Percentiles rank a stretch among this genome's conserved stretches.
phyloP scores from a whole-genome alignment of 2,329 filamentous ascomycete species.

The Lasiodiplodia sp. region DNA sequence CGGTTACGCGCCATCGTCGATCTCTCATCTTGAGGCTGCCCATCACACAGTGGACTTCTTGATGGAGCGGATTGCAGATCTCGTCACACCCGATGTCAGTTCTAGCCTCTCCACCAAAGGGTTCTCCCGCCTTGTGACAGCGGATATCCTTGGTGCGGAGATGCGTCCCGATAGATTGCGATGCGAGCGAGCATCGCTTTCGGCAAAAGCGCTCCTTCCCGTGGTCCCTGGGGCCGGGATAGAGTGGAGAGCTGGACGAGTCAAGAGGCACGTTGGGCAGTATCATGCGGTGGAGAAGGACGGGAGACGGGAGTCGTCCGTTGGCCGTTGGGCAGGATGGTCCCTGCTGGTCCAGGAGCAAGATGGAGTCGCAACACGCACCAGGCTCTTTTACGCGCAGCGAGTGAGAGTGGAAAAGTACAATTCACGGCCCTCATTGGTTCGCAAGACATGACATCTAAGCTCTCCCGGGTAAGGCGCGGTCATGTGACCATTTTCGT shows the following conservation, averaged over 20 bases:
- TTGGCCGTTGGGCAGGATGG: slow-evolving; percentile 29
- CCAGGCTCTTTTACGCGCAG: slow-evolving; percentile 16
- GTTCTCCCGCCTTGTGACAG: slow-evolving; percentile 2
- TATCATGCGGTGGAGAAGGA: slow-evolving; percentile 27
- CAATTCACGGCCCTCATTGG: background rate
- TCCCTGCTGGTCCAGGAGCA: slow-evolving; percentile 21
- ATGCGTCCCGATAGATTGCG: slow-evolving; percentile 1
- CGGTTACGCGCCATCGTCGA: slow-evolving; percentile 15
- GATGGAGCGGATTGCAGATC: slow-evolving; percentile 22
- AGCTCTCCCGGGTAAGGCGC: background rate
- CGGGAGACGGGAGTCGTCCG: slow-evolving; percentile 26
- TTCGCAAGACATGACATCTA: background rate
- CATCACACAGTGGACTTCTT: slow-evolving; percentile 14
- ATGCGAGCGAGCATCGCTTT: slow-evolving; percentile 12
- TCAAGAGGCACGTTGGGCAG: slow-evolving; percentile 13
- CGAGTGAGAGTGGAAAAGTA: slow-evolving; percentile 18
- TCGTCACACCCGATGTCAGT: slow-evolving; percentile 11
- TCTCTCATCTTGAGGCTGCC: slow-evolving; percentile 13
- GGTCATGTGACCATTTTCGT: background rate
- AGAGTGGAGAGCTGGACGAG: slow-evolving; percentile 8
- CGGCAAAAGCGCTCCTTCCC: slow-evolving; percentile 18
- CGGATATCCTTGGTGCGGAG: slow-evolving; percentile 17
- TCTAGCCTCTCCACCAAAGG: slow-evolving; percentile 18
- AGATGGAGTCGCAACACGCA: slow-evolving; percentile 26
- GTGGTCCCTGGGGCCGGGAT: slow-evolving; percentile 10